phyloP scores from a whole-genome alignment of 176 grass and related monocot species.

The Ensete glaucum region DNA sequence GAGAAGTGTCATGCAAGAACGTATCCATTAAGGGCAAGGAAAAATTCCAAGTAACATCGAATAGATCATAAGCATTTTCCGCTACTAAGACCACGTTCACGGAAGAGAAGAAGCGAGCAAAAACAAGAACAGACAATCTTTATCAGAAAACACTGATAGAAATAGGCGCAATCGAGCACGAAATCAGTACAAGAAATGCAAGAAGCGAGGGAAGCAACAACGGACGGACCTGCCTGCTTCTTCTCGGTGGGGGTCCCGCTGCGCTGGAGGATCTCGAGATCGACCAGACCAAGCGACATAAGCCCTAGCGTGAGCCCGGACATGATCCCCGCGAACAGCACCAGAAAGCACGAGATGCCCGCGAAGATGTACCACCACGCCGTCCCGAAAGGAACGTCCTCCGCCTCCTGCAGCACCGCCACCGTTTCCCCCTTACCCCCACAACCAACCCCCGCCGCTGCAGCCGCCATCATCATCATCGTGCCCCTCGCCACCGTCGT shows the following conservation, averaged over 20 bases:
- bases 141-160: too few species aligned
- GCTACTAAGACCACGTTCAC: too few species aligned
- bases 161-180: neutral
- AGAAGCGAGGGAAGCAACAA: neutral
- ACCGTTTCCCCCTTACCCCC: conserved; percentile 14
- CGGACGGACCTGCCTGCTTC: conserved; percentile 58
- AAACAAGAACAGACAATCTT: neutral
- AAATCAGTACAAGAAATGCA: neutral
- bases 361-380: conserved; percentile 58
- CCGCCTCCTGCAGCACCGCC: conserved; percentile 29
- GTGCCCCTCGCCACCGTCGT: conserved; percentile 31
- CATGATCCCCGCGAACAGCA: conserved; percentile 97
- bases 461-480: conserved; percentile 26
- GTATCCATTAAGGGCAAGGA: too few species aligned
- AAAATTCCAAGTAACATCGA: too few species aligned
- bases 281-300: conserved; percentile 94
- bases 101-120: too few species aligned
- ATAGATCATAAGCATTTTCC: too few species aligned
- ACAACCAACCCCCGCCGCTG: conserved; percentile 14
- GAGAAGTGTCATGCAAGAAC: too few species aligned
- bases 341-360: conserved; percentile 67
- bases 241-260: conserved; percentile 74
- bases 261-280: conserved; percentile 93
- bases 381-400: conserved; percentile 66
- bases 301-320: conserved; percentile 90